These are phyloP conservation scores for Halenospora varia DNA, from an alignment of 495 filamentous ascomycete genomes.

Conservation along the genomic window DNA sequence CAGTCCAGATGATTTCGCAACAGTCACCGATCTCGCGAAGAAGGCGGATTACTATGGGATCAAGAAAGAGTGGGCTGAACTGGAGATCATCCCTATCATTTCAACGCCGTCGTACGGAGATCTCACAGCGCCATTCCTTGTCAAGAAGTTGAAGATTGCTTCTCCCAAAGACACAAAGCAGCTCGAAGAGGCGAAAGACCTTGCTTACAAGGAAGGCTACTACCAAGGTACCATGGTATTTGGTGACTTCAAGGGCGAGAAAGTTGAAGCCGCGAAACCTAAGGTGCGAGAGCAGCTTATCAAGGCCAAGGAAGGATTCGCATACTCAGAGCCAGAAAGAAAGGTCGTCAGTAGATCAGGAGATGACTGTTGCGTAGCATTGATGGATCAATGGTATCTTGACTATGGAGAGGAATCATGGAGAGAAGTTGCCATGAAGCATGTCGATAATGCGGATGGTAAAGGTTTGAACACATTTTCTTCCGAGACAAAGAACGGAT, in stretches of 20 bases:
- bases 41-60: constrained; percentile 98
- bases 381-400: constrained; percentile 94
- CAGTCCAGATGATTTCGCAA: constrained; percentile 94
- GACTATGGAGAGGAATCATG: constrained; percentile 90
- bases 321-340: constrained; percentile 89
- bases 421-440: constrained; percentile 66
- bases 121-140: constrained; percentile 73
- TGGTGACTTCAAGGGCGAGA: constrained; percentile 83
- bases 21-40: constrained; percentile 80
- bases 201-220: constrained; percentile 96
- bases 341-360: constrained; percentile 80
- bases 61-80: constrained; percentile 92
- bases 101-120: constrained; percentile 86
- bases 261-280: constrained; percentile 80
- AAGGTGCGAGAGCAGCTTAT: constrained; percentile 79
- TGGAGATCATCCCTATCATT: constrained; percentile 85
- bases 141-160: constrained; percentile 92
- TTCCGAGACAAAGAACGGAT: constrained; percentile 74
- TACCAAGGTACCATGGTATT: constrained; percentile 91
- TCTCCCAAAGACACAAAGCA: constrained; percentile 91
- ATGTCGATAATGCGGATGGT: constrained; percentile 59
- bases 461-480: constrained; percentile 73
- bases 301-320: constrained; percentile 76
- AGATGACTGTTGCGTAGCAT: constrained; percentile 88
- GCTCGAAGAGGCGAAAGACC: constrained; percentile 88